These are phyloP conservation scores for Aspergillus sp. DNA, from an alignment of 2,329 filamentous ascomycete species.

Conservation along the genomic window DNA sequence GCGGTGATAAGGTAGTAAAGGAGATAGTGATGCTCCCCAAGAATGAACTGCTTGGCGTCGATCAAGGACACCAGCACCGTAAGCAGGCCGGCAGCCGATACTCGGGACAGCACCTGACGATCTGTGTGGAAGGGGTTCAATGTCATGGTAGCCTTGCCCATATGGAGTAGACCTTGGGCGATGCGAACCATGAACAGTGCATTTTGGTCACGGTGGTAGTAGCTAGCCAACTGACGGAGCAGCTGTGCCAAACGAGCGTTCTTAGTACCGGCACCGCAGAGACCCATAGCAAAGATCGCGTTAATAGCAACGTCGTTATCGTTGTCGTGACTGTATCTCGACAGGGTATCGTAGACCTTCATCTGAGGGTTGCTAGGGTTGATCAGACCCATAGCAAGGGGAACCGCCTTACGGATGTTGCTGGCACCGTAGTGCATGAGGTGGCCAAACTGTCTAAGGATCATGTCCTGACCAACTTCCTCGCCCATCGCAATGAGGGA, in stretches of 20 bases:
- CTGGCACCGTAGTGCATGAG: conserved; percentile 98
- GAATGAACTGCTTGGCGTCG: conserved; percentile 83
- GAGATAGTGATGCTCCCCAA: conserved; percentile 78
- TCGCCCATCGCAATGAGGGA: conserved; percentile 97
- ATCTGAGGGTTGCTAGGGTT: conserved; percentile 98
- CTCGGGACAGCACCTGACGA: conserved; percentile 88
- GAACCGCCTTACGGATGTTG: conserved; percentile 95
- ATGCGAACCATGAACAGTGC: conserved; percentile 99
- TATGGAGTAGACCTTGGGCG: conserved; percentile 93
- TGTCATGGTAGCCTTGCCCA: conserved; percentile 97
- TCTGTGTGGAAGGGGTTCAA: conserved; percentile 99
- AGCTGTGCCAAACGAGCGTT: conserved; percentile 95
- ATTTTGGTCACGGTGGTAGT: conserved; percentile 96
- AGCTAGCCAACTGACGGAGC: conserved; percentile 89
- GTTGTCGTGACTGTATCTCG: conserved; percentile 96
- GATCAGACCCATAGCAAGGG: conserved; percentile 92
- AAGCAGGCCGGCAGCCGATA: conserved; percentile 83
- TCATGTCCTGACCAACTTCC: conserved; percentile 98
- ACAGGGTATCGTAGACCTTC: conserved; percentile 99
- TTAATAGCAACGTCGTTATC: conserved; percentile 98
- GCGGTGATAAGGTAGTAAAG: conserved; percentile 96
- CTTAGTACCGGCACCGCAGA: conserved; percentile 94
- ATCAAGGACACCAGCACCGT: conserved; percentile 91
- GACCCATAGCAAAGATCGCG: conserved; percentile 98
- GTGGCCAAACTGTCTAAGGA: conserved; percentile 93